phyloP scores from a whole-genome alignment of 2,329 filamentous ascomycete species.

The Graphiopsis chlorocephala region DNA sequence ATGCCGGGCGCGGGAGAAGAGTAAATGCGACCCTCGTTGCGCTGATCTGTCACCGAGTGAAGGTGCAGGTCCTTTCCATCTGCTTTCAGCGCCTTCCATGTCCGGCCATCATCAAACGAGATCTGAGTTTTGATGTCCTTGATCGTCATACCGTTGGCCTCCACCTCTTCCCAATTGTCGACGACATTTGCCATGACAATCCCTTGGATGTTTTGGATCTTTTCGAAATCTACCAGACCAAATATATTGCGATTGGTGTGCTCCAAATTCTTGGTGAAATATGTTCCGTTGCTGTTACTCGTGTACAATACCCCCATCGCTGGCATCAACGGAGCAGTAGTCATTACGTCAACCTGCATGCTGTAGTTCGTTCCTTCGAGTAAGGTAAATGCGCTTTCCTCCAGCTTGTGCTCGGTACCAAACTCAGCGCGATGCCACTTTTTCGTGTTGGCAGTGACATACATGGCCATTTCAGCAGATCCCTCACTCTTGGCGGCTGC shows the following conservation, averaged over 20 bases:
- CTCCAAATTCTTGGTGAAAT: slow-evolving; percentile 87
- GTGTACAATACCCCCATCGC: slow-evolving; percentile 88
- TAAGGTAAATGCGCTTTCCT: slow-evolving; percentile 84
- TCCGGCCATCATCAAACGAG: slow-evolving; percentile 92
- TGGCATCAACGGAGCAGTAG: slow-evolving; percentile 47
- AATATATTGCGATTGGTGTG: slow-evolving; percentile 79
- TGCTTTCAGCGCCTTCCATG: slow-evolving; percentile 70
- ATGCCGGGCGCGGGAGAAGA: slow-evolving; percentile 91
- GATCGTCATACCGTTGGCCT: slow-evolving; percentile 46
- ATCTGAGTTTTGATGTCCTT: slow-evolving; percentile 79
- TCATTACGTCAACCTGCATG: slow-evolving; percentile 93
- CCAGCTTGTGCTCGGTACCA: slow-evolving; percentile 70
- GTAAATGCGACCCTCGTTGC: slow-evolving; percentile 81
- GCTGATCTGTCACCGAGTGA: slow-evolving; percentile 84
- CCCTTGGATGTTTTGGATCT: slow-evolving; percentile 85
- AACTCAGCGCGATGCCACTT: slow-evolving; percentile 93
- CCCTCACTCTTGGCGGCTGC: slow-evolving; percentile 75
- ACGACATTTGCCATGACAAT: slow-evolving; percentile 89
- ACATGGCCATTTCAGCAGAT: slow-evolving; percentile 88
- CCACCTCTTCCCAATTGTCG: slow-evolving; percentile 76
- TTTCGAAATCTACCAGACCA: slow-evolving; percentile 91
- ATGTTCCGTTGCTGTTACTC: slow-evolving; percentile 96
- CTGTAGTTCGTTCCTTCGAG: slow-evolving; percentile 97
- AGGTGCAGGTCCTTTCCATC: slow-evolving; percentile 72
- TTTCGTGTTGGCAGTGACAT: slow-evolving; percentile 77